phyloP scores from a whole-genome alignment of 1,284 basidiomycete species.

The Takashimella tepidaria region DNA sequence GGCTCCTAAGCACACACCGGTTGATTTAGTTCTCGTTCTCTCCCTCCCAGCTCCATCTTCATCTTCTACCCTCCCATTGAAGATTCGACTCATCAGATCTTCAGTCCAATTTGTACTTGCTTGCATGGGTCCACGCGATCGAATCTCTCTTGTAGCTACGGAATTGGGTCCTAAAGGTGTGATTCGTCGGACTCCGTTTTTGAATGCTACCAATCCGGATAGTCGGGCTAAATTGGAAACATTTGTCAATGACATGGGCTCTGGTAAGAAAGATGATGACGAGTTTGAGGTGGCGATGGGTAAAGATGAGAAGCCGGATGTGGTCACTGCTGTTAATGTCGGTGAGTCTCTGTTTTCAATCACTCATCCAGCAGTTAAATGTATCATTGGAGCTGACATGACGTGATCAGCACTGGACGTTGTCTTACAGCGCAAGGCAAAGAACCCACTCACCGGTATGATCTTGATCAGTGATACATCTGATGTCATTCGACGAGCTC shows the following conservation, averaged over 20 bases:
- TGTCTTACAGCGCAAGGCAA: constrained; percentile 83
- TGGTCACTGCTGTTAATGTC: constrained; percentile 92
- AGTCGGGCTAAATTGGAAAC: constrained; percentile 65
- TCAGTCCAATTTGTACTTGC: constrained; percentile 78
- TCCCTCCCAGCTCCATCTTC: constrained; percentile 64
- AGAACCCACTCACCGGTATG: constrained; percentile 86
- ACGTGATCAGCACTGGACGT: constrained; percentile 68
- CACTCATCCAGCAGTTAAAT: constrained; percentile 1
- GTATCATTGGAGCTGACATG: neutral
- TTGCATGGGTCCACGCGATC: constrained; percentile 66
- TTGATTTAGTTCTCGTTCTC: constrained; percentile 87
- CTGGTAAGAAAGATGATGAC: constrained; percentile 43
- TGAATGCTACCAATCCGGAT: constrained; percentile 63
- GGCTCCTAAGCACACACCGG: constrained; percentile 74
- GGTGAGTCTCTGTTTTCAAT: constrained; percentile 52
- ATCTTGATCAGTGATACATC: constrained; percentile 85
- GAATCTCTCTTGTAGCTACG: constrained; percentile 80
- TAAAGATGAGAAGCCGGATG: constrained; percentile 85
- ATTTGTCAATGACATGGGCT: constrained; percentile 67
- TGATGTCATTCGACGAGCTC: constrained; percentile 86
- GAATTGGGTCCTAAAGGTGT: constrained; percentile 68
- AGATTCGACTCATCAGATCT: constrained; percentile 74
- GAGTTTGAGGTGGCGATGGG: constrained; percentile 66
- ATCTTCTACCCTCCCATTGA: constrained; percentile 57
- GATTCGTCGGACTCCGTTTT: constrained; percentile 82